A percentile compares a stretch with the other conserved stretches of the same genome.
Conservation (phyloP, 2,329 filamentous ascomycete species). For the Verticillium dahliae region DNA sequence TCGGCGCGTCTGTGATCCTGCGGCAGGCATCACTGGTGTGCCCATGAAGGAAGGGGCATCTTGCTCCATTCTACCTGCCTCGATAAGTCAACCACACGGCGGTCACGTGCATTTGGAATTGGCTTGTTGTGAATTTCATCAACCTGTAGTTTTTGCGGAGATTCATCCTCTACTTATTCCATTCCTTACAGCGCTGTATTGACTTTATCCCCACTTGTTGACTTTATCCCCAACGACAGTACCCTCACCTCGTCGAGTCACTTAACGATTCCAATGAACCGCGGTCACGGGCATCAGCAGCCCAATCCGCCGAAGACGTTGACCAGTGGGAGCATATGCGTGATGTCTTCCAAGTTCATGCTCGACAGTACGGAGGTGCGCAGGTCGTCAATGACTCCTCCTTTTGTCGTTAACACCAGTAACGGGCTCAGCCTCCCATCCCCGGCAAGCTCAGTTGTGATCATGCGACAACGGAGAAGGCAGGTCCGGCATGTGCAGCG, state of each 20-base stretch:
- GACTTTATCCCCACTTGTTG: too few species aligned
- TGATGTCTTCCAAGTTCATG: constrained; percentile 24
- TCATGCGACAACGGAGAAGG: background rate
- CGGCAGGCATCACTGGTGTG: background rate
- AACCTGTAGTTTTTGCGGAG: too few species aligned
- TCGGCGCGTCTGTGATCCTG: background rate
- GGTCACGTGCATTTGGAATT: too few species aligned
- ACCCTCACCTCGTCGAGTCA: too few species aligned
- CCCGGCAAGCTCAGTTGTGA: background rate
- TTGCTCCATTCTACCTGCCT: too few species aligned
- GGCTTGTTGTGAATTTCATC: too few species aligned
- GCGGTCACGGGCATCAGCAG: constrained; percentile 5
- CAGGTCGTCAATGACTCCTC: constrained; percentile 22
- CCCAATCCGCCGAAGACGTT: constrained; percentile 29
- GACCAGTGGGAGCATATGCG: constrained; percentile 23
- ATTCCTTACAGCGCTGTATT: too few species aligned
- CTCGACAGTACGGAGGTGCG: constrained; percentile 25
- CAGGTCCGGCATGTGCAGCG: constrained; percentile 17
- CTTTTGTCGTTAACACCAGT: background rate
- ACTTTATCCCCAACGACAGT: background rate
- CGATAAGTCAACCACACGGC: too few species aligned
- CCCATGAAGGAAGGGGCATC: too few species aligned
- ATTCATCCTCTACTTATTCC: too few species aligned
- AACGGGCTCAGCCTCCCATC: background rate
- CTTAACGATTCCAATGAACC: constrained; percentile 29